Evolutionary conservation across 352 stramenopile genomes (phyloP).

Genomic region (Pythium vanterpoolii): DNA sequence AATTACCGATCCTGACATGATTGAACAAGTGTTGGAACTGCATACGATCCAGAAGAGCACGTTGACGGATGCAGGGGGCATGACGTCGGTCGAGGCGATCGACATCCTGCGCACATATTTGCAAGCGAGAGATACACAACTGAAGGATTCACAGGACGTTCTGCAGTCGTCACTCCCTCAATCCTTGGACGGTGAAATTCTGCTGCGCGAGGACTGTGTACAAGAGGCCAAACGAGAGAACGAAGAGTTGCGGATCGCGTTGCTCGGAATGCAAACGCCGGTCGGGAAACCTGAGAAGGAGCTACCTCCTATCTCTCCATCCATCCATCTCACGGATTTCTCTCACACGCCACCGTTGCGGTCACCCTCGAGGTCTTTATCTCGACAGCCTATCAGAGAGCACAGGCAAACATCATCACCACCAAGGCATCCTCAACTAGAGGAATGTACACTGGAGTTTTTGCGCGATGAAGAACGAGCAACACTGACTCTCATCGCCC

Average conservation of each 20-base stretch:
- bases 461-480: slow-evolving; percentile 56
- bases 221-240: not conserved
- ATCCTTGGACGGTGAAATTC: not conserved
- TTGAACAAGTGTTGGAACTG: slow-evolving; percentile 13
- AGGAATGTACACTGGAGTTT: slow-evolving; percentile 33
- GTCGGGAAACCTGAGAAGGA: not conserved
- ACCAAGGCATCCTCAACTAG: slow-evolving; percentile 11
- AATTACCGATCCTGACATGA: slow-evolving; percentile 1
- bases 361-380: slow-evolving; percentile 7
- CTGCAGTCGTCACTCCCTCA: not conserved
- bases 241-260: slow-evolving; percentile 9
- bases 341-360: slow-evolving; percentile 6
- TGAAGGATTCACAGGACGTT: not conserved
- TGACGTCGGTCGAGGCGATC: not conserved
- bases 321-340: not conserved
- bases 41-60: not conserved
- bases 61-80: not conserved
- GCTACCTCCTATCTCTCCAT: not conserved
- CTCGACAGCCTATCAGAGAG: not conserved
- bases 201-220: not conserved
- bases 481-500: slow-evolving; percentile 62
- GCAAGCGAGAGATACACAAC: not conserved
- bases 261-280: slow-evolving; percentile 12
- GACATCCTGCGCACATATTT: not conserved
- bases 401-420: not conserved